Base-by-base conservation (phyloP, 1,284 basidiomycete species). In the Trametes sp. region DNA sequence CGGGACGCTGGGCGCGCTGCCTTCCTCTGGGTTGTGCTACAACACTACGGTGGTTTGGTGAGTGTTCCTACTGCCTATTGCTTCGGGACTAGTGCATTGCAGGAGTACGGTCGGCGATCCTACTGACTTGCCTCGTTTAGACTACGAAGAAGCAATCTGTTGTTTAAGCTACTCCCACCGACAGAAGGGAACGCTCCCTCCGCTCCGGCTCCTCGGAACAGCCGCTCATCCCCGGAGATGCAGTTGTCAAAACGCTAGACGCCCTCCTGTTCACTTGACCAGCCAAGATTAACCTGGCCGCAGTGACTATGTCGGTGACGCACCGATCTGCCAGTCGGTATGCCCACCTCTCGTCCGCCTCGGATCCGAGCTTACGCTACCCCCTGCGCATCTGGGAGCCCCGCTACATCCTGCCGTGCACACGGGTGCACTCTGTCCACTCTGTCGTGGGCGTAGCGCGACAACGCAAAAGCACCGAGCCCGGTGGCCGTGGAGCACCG, bases 401-500 rank as follows among this genome's bases (percentile, higher is more conserved):
- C 6, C 19, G 29, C 16, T 14, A 16, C 26, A 13, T n/a, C 26
- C 2, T 31, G 23, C 11, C 45, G 21, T n/a, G 31, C 9, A 6
- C 21, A 33, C 23, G 23, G 23, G 21, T 38, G 21, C 9, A 16
- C 4, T 24, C 13, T 19, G 42, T 26, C 19, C 9, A 16, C 4
- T 24, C 13, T 19, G 42, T 26, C 26, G 33, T 6, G 31, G 31
- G 6, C 6, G 31, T 45, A 10, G 13, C 29, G 42, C 36, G 36
- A 38, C 26, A 24, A 21, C 13, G 14, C 41, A 33, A 42, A 42
- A 9, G 24, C 41, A 21, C 53, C 53, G 53, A 45, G 53, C 41
- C 41, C 28, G 41, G 24, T 54, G 53, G n/a, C 10, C 29, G n/a
- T 54, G 53, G 53, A 45, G 53, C 41, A 54, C 42, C 42, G 42